Evolutionary conservation across 495 filamentous ascomycete genomes (phyloP).

Genomic region (Penicillium coprophilum): DNA sequence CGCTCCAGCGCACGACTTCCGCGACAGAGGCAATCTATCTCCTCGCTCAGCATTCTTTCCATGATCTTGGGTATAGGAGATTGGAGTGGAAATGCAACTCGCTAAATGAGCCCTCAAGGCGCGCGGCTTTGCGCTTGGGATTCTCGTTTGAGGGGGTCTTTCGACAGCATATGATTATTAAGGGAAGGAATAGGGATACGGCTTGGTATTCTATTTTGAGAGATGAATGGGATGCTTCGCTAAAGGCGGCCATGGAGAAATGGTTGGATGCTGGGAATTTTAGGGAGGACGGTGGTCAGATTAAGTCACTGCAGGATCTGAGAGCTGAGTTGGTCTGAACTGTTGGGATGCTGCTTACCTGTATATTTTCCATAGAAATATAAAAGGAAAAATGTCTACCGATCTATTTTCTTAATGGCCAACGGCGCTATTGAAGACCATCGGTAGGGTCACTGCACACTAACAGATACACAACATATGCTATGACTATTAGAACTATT

Average conservation of each 20-base stretch:
- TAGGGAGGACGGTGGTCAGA: slow-evolving; percentile 45
- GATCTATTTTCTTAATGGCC: not conserved
- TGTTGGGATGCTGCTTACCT: not conserved
- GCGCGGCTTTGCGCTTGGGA: slow-evolving; percentile 52
- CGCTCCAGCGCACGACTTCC: slow-evolving; percentile 47
- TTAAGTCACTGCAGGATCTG: slow-evolving; percentile 34
- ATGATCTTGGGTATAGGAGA: slow-evolving; percentile 51
- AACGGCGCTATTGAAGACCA: not conserved
- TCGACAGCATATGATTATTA: slow-evolving; percentile 56
- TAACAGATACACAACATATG: no score
- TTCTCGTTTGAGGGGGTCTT: slow-evolving; percentile 56
- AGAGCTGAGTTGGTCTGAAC: not conserved
- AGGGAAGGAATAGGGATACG: slow-evolving; percentile 56
- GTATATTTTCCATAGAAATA: not conserved
- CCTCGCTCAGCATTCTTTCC: slow-evolving; percentile 45
- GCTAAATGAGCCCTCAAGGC: slow-evolving; percentile 47
- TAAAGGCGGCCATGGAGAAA: slow-evolving; percentile 41
- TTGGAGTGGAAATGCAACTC: slow-evolving; percentile 60
- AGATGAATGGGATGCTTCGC: slow-evolving; percentile 52
- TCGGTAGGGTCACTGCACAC: not conserved
- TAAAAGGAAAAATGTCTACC: not conserved
- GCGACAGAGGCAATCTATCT: slow-evolving; percentile 56
- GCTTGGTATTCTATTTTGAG: slow-evolving; percentile 54
- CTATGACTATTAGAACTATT: no score
- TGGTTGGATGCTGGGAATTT: slow-evolving; percentile 53